Evolutionary conservation across 2,329 filamentous ascomycete species (phyloP).

Genomic region (Beauveria sp.): DNA sequence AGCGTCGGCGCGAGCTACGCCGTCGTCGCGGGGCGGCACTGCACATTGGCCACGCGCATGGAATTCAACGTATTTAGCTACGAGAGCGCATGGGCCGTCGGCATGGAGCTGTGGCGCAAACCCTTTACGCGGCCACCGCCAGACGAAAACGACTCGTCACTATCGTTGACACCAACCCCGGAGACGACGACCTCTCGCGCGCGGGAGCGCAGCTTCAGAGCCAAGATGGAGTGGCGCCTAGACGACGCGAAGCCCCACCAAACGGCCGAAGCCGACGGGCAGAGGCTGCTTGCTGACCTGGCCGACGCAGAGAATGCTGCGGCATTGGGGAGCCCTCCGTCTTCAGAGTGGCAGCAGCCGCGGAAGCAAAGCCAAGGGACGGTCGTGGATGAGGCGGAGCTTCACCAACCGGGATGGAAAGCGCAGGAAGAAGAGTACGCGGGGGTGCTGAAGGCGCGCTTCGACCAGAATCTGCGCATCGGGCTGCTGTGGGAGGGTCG

Average conservation of each 20-base stretch:
- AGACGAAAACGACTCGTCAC: slow-evolving; percentile 17
- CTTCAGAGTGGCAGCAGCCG: background rate
- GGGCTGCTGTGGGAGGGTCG: slow-evolving; percentile 89
- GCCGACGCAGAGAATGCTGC: background rate
- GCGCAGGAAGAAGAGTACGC: slow-evolving; percentile 57
- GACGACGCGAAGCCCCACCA: slow-evolving; percentile 20
- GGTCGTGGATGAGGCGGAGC: slow-evolving; percentile 19
- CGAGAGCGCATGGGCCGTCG: slow-evolving; percentile 87
- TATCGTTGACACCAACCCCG: slow-evolving; percentile 18
- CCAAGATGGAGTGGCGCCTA: slow-evolving; percentile 44
- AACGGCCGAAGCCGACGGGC: background rate
- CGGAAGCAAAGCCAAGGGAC: background rate
- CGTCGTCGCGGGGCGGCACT: slow-evolving; percentile 73
- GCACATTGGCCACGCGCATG: slow-evolving; percentile 82
- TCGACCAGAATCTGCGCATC: slow-evolving; percentile 83
- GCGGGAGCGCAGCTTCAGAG: slow-evolving; percentile 40
- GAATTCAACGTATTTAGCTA: slow-evolving; percentile 99
- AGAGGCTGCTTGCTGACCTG: background rate
- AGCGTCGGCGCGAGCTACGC: slow-evolving; percentile 88
- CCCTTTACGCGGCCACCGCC: slow-evolving; percentile 32
- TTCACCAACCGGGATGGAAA: slow-evolving; percentile 10
- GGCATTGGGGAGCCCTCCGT: background rate
- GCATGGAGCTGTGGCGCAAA: slow-evolving; percentile 86
- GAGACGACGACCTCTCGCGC: background rate
- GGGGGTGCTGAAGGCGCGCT: slow-evolving; percentile 80